These are phyloP conservation scores for Globisporangium parvum DNA, from an alignment of 352 stramenopile genomes.

Conservation along the genomic window DNA sequence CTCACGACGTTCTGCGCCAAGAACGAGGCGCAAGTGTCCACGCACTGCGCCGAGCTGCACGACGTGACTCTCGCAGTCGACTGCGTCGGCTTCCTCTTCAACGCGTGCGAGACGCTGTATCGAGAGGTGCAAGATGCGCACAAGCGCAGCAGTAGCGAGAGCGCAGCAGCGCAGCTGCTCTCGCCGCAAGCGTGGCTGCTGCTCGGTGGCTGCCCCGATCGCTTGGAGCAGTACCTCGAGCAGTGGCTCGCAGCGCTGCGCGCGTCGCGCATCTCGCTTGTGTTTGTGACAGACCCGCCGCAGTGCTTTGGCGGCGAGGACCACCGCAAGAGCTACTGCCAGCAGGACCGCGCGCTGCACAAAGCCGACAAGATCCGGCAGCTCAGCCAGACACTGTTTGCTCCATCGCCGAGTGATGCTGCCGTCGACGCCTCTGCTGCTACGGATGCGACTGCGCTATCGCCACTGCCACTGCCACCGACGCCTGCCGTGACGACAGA, in stretches of 20 bases:
- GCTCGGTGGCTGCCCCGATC: slow-evolving; percentile 45
- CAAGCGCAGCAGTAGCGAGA: neutral
- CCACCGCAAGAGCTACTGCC: slow-evolving; percentile 56
- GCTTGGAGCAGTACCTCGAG: slow-evolving; percentile 37
- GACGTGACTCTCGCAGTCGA: slow-evolving; percentile 78
- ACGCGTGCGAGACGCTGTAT: slow-evolving; percentile 55
- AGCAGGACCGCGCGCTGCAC: slow-evolving; percentile 46
- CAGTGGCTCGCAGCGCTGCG: slow-evolving; percentile 42
- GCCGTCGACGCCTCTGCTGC: too few relatives aligned
- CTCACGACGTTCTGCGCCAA: slow-evolving; percentile 53
- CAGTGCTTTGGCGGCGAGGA: slow-evolving; percentile 65
- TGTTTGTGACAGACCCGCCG: slow-evolving; percentile 72
- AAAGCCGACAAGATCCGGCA: slow-evolving; percentile 45
- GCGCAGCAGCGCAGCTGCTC: slow-evolving; percentile 2
- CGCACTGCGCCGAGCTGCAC: slow-evolving; percentile 23
- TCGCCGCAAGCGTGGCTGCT: slow-evolving; percentile 48
- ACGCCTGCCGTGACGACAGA: neutral
- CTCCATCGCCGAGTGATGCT: neutral
- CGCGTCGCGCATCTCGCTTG: slow-evolving; percentile 33
- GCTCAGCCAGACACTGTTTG: slow-evolving; percentile 28
- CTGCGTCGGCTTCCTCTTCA: slow-evolving; percentile 75
- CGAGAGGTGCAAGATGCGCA: slow-evolving; percentile 21
- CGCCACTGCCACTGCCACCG: neutral
- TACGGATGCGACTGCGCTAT: neutral
- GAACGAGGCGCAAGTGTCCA: slow-evolving; percentile 39